phyloP scores from a whole-genome alignment of 306 rosid species.

The Vachellia collinsii region DNA sequence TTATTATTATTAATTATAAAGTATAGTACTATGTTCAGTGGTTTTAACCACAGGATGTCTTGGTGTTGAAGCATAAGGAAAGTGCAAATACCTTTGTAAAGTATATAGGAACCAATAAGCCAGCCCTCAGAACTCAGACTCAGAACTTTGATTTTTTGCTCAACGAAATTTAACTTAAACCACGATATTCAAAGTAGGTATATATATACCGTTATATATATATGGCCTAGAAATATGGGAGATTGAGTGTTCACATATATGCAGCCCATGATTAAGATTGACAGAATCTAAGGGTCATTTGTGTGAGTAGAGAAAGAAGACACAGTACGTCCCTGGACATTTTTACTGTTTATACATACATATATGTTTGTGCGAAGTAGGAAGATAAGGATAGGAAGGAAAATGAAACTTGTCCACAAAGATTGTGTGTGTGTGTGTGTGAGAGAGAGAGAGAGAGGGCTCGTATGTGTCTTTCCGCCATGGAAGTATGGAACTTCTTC shows the following conservation, averaged over 20 bases:
- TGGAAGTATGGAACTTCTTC: too few species aligned
- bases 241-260: neutral
- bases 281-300: neutral
- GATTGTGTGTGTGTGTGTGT: neutral
- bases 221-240: neutral
- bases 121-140: neutral
- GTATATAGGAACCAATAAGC: neutral
- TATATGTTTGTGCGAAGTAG: neutral
- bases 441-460: too few species aligned
- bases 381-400: conserved; percentile 47
- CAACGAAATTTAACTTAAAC: neutral
- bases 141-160: neutral
- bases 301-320: conserved; percentile 46
- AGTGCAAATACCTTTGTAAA: conserved; percentile 15
- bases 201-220: neutral
- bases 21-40: neutral
- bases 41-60: conserved; percentile 3
- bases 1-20: too few species aligned
- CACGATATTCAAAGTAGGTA: neutral
- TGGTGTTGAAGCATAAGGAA: conserved; percentile 16
- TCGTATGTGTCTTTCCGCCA: neutral
- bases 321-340: conserved; percentile 39
- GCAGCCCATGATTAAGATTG: neutral
- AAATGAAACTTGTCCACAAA: conserved; percentile 54
- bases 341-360: neutral